Evolutionary conservation across 148 eudicot genomes (phyloP).

Genomic region (Cornus kousa): DNA sequence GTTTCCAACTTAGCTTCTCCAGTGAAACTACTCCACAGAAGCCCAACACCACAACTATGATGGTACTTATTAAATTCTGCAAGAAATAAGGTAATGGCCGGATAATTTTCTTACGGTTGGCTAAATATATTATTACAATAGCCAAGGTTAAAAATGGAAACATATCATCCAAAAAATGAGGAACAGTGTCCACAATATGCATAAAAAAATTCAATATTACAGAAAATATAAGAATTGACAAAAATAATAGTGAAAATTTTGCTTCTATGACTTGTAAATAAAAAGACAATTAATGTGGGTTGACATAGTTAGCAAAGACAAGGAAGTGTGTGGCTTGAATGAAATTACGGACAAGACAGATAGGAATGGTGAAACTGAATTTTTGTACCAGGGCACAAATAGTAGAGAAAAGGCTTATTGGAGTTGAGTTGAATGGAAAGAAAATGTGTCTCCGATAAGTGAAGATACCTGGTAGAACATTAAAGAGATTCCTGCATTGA

Average conservation of each 20-base stretch:
- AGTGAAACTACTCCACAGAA: conserved; percentile 48
- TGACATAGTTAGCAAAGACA: too few species aligned
- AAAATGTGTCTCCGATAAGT: background rate
- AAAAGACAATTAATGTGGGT: too few species aligned
- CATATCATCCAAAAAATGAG: conserved; percentile 4
- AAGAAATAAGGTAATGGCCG: conserved; percentile 18
- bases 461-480: conserved; percentile 83
- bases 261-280: background rate
- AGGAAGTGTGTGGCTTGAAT: too few species aligned
- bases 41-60: conserved; percentile 55
- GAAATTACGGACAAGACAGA: too few species aligned
- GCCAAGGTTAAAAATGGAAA: background rate
- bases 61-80: conserved; percentile 78
- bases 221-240: background rate
- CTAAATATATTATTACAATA: background rate
- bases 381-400: too few species aligned
- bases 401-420: too few species aligned
- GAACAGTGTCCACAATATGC: background rate
- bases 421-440: too few species aligned
- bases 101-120: background rate
- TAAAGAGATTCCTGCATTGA: conserved; percentile 81
- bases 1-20: conserved; percentile 76
- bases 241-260: too few species aligned
- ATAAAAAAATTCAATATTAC: background rate
- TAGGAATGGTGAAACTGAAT: too few species aligned